Conservation (phyloP, 2,329 filamentous ascomycete species). For the Colletotrichum destructivum region DNA sequence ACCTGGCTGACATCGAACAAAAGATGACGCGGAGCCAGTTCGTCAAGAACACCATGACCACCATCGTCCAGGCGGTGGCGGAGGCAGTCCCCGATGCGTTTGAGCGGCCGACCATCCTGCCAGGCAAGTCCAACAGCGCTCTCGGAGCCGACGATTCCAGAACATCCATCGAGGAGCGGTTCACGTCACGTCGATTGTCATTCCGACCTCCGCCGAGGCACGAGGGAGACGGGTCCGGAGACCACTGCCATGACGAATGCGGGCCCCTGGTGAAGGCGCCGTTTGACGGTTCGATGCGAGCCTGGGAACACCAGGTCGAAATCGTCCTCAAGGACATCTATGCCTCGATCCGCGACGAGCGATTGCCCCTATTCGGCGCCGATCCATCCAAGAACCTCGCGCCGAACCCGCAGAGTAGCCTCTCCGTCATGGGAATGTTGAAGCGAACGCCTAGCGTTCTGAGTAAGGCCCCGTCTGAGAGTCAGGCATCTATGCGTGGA, state of each 20-base stretch:
- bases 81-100: conserved; percentile 81
- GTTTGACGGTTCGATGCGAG: conserved; percentile 81
- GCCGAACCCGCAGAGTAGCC: conserved; percentile 69
- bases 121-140: conserved; percentile 54
- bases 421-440: conserved; percentile 83
- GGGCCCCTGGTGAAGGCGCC: conserved; percentile 84
- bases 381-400: conserved; percentile 60
- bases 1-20: conserved; percentile 93
- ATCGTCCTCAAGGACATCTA: conserved; percentile 94
- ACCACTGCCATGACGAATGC: conserved; percentile 66
- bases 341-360: conserved; percentile 87
- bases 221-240: conserved; percentile 52
- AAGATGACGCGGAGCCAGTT: conserved; percentile 98
- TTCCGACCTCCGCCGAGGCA: conserved; percentile 66
- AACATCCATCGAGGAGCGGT: conserved; percentile 55
- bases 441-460: conserved; percentile 91
- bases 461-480: conserved; percentile 93
- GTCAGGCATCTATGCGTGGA: conserved; percentile 78
- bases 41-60: conserved; percentile 95
- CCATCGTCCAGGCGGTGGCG: conserved; percentile 81
- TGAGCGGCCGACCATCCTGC: conserved; percentile 70
- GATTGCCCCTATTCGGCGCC: conserved; percentile 87
- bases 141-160: conserved; percentile 50
- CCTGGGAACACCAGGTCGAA: conserved; percentile 93
- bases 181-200: conserved; percentile 59